phyloP scores from a whole-genome alignment of 2,329 filamentous ascomycete genomes.

The Cryphonectria naterciae region DNA sequence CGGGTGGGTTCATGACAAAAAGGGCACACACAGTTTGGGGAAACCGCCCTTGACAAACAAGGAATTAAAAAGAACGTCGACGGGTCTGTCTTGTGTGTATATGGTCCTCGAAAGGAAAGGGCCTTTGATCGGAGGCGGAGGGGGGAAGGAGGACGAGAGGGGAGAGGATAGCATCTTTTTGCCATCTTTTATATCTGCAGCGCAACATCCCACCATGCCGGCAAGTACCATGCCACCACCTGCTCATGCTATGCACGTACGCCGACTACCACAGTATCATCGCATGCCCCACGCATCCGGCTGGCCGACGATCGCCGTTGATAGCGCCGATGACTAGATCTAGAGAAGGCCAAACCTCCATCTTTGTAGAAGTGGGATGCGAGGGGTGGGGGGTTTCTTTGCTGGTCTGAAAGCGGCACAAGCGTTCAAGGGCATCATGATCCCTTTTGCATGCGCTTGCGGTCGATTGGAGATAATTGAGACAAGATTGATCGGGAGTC shows the following conservation, averaged over 20 bases:
- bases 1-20: background rate
- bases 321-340: background rate
- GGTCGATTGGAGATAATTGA: background rate
- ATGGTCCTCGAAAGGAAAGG: background rate
- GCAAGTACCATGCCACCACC: background rate
- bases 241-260: background rate
- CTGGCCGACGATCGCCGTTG: background rate
- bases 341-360: background rate
- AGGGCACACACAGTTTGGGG: background rate
- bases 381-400: background rate
- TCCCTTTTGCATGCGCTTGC: background rate
- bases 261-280: background rate
- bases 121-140: background rate
- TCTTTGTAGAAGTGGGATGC: background rate
- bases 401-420: background rate
- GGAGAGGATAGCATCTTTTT: background rate
- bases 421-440: background rate
- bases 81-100: background rate
- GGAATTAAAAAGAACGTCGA: background rate
- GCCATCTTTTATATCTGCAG: conserved; percentile 1
- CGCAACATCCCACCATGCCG: background rate
- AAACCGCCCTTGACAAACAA: background rate
- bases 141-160: background rate
- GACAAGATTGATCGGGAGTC: conserved; percentile 10
- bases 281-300: conserved; percentile 1